These are phyloP conservation scores for Pseudodiploospora longispora DNA, from an alignment of 2,329 filamentous ascomycete species.

Conservation along the genomic window DNA sequence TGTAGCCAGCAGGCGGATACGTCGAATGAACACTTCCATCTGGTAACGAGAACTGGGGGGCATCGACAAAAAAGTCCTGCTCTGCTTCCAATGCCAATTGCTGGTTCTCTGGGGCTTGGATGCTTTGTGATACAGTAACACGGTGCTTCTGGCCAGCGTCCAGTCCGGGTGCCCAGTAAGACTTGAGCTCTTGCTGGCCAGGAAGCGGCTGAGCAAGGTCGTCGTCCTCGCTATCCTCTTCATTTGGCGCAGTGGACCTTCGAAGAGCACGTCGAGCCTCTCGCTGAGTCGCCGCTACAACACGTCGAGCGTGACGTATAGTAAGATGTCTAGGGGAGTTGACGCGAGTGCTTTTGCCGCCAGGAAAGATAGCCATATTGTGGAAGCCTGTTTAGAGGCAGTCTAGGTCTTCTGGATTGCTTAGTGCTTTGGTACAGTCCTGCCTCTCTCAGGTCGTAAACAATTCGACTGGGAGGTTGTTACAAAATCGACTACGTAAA, in stretches of 20 bases:
- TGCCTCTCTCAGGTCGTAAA: too few species aligned
- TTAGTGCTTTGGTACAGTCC: too few species aligned
- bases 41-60: conserved; percentile 27
- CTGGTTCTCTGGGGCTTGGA: not conserved
- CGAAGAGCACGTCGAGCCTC: not conserved
- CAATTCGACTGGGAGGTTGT: too few species aligned
- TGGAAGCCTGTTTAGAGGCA: not conserved
- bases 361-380: conserved; percentile 12
- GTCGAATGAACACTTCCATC: conserved; percentile 24
- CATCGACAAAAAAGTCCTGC: conserved; percentile 27
- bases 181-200: conserved; percentile 12
- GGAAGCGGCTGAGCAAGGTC: conserved; percentile 4
- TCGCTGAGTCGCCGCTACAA: not conserved
- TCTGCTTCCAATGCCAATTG: not conserved
- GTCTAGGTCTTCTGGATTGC: too few species aligned
- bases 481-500: too few species aligned
- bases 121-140: conserved; percentile 4
- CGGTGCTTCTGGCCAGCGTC: conserved; percentile 10
- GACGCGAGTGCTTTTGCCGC: conserved; percentile 9
- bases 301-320: conserved; percentile 2
- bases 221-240: not conserved
- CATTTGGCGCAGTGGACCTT: not conserved
- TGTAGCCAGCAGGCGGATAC: conserved; percentile 32
- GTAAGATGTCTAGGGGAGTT: conserved; percentile 10
- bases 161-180: conserved; percentile 12